These are phyloP conservation scores for Irpex sp. DNA, from an alignment of 1,284 basidiomycete genomes.

Conservation along the genomic window DNA sequence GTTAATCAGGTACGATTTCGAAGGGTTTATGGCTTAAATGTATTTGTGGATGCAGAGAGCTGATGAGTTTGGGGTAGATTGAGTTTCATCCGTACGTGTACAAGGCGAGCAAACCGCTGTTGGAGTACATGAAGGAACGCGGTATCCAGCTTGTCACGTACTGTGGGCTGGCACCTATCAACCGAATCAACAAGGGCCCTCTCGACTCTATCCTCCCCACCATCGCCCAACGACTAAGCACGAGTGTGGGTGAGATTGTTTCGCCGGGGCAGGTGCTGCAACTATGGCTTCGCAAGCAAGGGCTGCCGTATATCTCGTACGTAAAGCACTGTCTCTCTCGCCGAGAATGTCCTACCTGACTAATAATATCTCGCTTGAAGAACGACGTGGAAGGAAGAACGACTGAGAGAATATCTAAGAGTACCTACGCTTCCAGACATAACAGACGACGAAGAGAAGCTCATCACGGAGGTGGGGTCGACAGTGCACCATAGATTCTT, in stretches of 20 bases:
- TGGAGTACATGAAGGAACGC: conserved; percentile 53
- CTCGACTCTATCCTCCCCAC: conserved; percentile 38
- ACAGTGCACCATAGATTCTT: conserved; percentile 55
- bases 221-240: conserved; percentile 25
- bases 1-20: conserved; percentile 64
- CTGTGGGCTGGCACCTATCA: conserved; percentile 57
- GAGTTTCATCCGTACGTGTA: conserved; percentile 81
- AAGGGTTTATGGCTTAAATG: too few relatives aligned
- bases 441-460: conserved; percentile 53
- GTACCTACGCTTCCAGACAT: conserved; percentile 54
- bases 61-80: conserved; percentile 40
- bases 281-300: conserved; percentile 32
- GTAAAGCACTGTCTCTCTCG: conserved; percentile 20
- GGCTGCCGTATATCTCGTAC: conserved; percentile 54
- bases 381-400: conserved; percentile 64
- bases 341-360: too few relatives aligned
- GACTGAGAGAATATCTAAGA: conserved; percentile 66
- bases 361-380: conserved; percentile 28
- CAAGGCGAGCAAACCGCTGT: conserved; percentile 50
- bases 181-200: conserved; percentile 51
- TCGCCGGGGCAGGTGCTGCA: conserved; percentile 32
- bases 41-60: too few relatives aligned
- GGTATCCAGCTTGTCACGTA: conserved; percentile 70
- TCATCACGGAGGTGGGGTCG: conserved; percentile 60
- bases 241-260: conserved; percentile 24